Evolutionary conservation across 768 basidiomycete species (phyloP), one percentile per base, ranked within the genome.

Genomic region (Tulasnella sp.): DNA sequence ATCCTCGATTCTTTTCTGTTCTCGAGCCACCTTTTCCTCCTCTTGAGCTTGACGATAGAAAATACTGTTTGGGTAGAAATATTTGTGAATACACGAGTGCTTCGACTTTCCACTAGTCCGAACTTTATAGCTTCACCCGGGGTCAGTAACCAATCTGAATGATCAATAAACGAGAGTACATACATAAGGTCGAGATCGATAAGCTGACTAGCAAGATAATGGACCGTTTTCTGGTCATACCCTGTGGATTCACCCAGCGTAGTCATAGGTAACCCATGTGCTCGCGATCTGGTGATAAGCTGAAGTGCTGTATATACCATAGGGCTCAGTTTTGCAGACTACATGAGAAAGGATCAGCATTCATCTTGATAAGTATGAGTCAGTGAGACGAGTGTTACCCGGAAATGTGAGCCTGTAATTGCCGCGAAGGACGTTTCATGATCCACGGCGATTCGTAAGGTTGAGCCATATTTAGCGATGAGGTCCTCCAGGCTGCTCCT

Each of bases 221-320:
- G 87, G 56, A 86, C 86, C 1, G 84, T 83, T 65, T 90, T 91
- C 61, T 86, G 85, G 61, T 90, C 88, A 59, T 92, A 89, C 43
- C 76, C 77, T 8, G 88, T 81, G 59, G 76, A 71, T 58, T 77
- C 77, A 22, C 84, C 83, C 12, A 93, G 71, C 28, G 83, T 75
- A 10, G 89, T 76, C 40, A 84, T 79, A 5, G 84, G 81, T 13
- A 86, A 73, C 9, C 89, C 89, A 16, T 73, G 67, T 53, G 84
- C 81, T 53, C 88, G 69, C 2, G 82, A 84, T 32, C 84, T 74
- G n/a, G 86, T 81, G 57, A 93, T 78, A 37, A 88, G 70, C 61
- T 91, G 87, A 12, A 93, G 73, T 4, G 81, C 78, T 13, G 78
- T 76, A 62, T 89, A 92, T 2, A 90, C 83, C 78, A 83, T 82